Evolutionary conservation across 2,329 filamentous ascomycete genomes (phyloP), one percentile per base, ranked within the genome.

Genomic region (Cytospora mali): DNA sequence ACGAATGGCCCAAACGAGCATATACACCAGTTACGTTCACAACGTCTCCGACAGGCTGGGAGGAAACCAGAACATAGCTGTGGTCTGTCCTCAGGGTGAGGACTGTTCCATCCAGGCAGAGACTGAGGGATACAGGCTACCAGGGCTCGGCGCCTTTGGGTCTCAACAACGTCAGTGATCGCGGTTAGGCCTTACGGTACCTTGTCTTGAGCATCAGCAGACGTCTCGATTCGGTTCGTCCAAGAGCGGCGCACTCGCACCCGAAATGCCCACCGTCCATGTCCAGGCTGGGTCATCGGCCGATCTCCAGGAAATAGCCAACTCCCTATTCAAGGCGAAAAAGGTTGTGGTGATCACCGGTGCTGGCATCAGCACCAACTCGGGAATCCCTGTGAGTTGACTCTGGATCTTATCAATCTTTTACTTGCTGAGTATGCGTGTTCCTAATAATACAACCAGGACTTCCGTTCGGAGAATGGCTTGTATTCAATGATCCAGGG

Each of bases 351-450:
- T 91, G 23, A 80, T 91, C 33, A 91, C 89, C 0, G 88, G 89
- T 55, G 88, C 88, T 55, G 88, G 88, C 58, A 91, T 91, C 71
- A 90, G 87, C 71, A 91, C 89, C 56, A 91, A 90, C 72, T 90
- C 87, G 66, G 89, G 89, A 61, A 91, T 91, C 71, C 88, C 88
- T 56, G 88, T 91, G 78, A 70, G 82, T 73, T 10, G 14, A 11
- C n/a, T 4, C 1, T 46, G n/a, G 5, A 23, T 11, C 23, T 1
- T 23, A 46, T 46, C n/a, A 6, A 18, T 10, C n/a, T 49, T 11
- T n/a, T 21, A 2, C 27, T 5, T n/a, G 21, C 4, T 35, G 39
- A 27, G 21, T 35, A 35, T 42, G 18, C 56, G 55, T 35, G 35
- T 63, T 56, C 69, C 66, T 72, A 65, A 71, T 65, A 35, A 28